Evolutionary conservation across 805 yeast species (phyloP), one percentile per base, ranked within the genome.

Genomic region (Lachancea quebecensis): DNA sequence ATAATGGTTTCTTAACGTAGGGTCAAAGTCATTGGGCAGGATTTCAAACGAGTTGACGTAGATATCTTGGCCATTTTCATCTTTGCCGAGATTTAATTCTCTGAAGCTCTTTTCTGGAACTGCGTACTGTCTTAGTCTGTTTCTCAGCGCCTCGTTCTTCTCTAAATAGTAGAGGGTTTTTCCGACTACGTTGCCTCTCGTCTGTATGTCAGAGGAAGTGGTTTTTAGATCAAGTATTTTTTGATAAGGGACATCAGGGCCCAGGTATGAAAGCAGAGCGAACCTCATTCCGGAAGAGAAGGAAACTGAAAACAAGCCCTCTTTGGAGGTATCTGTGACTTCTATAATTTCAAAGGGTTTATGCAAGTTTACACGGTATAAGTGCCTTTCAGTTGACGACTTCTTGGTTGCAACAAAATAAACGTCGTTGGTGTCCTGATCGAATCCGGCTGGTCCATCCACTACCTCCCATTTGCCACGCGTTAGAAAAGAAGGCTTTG

Each of bases 391-490:
- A 16, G 79, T 78, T 0, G 96, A 80, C 1, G 90, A 79, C 51
- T 79, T 79, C 58, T 78, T 76, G 0, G 98, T 87, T 4, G 91
- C 82, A 7, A 80, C 58, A 60, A 80, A 93, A 48, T 67, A 72
- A 12, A 80, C 74, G 51, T 75, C 71, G 44, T 73, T 75, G 28
- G 65, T 67, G 5, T 69, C 66, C 42, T 65, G 67, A 56, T 84
- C 88, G 64, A 78, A 78, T 0, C 82, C 74, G 2, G 82, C 68
- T 2, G 84, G 79, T 1, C 87, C 90, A 49, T 71, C 75, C 25
- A 77, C 84, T n/a, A 93, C 95, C 63, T 93, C 99, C 95, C 96
- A 93, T 0, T 74, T 66, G 6, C 99, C 99, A 2, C 64, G 47
- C 1, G 93, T 85, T 39, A 95, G 72, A 17, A 83, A 60, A 2